phyloP scores from a whole-genome alignment of 495 filamentous ascomycete genomes.

The Cetradonia linearis region DNA sequence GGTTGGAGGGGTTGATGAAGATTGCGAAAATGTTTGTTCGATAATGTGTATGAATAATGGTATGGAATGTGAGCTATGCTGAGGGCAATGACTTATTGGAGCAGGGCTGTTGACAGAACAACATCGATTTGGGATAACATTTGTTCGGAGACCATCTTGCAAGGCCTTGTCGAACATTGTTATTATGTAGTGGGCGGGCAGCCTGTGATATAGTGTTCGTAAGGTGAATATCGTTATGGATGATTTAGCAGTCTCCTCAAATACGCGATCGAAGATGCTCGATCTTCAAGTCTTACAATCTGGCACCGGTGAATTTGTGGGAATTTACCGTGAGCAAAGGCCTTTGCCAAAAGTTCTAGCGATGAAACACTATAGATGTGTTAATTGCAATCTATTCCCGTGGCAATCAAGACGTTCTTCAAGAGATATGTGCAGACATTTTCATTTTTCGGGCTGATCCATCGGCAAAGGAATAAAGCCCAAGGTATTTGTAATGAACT shows the following conservation, averaged over 20 bases:
- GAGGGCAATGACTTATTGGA: neutral
- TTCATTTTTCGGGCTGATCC: neutral
- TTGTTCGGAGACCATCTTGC: neutral
- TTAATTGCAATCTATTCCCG: too few relatives aligned
- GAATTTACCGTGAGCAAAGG: too few relatives aligned
- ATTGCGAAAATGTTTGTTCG: conserved; percentile 58
- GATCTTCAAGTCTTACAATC: too few relatives aligned
- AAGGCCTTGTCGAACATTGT: neutral
- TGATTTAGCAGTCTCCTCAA: neutral
- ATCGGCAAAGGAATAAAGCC: too few relatives aligned
- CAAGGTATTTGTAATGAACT: too few relatives aligned
- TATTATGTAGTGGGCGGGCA: neutral
- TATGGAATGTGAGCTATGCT: neutral
- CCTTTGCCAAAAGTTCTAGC: too few relatives aligned
- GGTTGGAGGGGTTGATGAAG: conserved; percentile 44
- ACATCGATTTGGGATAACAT: neutral
- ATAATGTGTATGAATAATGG: too few relatives aligned
- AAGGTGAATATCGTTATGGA: neutral
- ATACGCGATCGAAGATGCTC: neutral
- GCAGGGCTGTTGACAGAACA: too few relatives aligned
- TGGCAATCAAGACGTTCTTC: neutral
- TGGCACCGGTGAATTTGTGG: too few relatives aligned
- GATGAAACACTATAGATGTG: too few relatives aligned
- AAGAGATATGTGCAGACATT: neutral
- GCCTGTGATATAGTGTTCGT: neutral